Evolutionary conservation across 805 yeast species (phyloP).

Genomic region (Zygosaccharomyces kombuchaensis): DNA sequence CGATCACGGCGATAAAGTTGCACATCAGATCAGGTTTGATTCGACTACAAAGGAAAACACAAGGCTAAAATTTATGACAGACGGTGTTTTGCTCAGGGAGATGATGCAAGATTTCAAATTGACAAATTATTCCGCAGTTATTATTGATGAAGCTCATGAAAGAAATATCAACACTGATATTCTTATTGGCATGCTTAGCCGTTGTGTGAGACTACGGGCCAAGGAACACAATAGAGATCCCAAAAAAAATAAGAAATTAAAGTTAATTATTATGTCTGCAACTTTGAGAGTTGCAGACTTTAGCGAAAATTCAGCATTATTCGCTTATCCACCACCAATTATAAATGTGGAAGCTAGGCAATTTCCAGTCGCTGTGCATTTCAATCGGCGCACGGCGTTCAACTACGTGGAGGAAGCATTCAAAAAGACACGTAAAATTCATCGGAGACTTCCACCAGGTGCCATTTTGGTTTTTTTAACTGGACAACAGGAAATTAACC

Average conservation of each 20-base stretch:
- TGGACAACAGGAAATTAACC: conserved; percentile 87
- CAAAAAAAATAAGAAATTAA: conserved; percentile 52
- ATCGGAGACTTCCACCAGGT: conserved; percentile 82
- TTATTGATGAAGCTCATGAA: conserved; percentile 98
- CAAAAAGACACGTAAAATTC: conserved; percentile 81
- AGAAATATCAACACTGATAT: conserved; percentile 95
- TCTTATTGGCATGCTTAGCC: conserved; percentile 87
- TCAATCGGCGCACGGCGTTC: conserved; percentile 70
- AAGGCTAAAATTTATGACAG: conserved; percentile 84
- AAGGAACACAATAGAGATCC: conserved; percentile 49
- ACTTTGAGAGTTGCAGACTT: conserved; percentile 91
- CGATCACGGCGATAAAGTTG: conserved; percentile 62
- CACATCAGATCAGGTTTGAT: conserved; percentile 80
- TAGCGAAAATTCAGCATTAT: conserved; percentile 71
- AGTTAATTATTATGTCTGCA: conserved; percentile 93
- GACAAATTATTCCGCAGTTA: conserved; percentile 74
- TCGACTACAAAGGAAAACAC: conserved; percentile 60
- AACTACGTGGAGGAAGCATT: conserved; percentile 86
- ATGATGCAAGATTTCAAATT: conserved; percentile 84
- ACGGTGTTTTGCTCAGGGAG: conserved; percentile 89
- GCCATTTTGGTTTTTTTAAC: conserved; percentile 89
- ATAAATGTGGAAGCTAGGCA: conserved; percentile 89
- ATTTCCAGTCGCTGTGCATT: conserved; percentile 88
- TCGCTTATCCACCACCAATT: conserved; percentile 76
- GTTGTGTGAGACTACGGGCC: conserved; percentile 71